Percentiles rank a stretch among this genome's conserved stretches.
Evolutionary conservation across 1,284 basidiomycete genomes (phyloP).

Genomic region (Golubevia sp.): DNA sequence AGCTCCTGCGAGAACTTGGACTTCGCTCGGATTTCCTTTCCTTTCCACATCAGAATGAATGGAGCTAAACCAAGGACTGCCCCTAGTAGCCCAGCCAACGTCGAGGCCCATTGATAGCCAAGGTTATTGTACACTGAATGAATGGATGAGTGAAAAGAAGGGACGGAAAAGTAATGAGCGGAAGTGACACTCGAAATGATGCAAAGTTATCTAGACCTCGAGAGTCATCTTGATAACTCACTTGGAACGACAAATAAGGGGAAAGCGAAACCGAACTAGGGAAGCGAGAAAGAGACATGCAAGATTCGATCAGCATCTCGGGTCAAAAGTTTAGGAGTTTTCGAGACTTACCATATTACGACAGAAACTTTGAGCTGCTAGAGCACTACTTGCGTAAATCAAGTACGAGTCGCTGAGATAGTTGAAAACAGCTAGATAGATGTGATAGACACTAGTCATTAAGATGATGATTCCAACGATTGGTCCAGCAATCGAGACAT

Average conservation of each 20-base stretch:
- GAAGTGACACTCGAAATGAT: too few relatives aligned
- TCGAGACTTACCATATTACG: conserved; percentile 23
- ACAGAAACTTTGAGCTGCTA: conserved; percentile 43
- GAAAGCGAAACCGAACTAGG: conserved; percentile 25
- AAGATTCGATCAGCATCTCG: too few relatives aligned
- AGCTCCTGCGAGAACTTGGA: conserved; percentile 33
- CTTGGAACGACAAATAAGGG: conserved; percentile 24
- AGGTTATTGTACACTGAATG: conserved; percentile 21
- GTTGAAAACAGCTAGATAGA: conserved; percentile 23
- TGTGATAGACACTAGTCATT: conserved; percentile 21
- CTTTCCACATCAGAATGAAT: conserved; percentile 30
- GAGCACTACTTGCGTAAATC: conserved; percentile 26
- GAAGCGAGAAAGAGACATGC: too few relatives aligned
- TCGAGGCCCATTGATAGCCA: conserved; percentile 40
- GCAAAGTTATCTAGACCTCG: too few relatives aligned
- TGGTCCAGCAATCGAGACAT: background rate
- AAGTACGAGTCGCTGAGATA: conserved; percentile 11
- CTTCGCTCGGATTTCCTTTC: conserved; percentile 25
- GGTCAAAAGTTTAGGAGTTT: too few relatives aligned
- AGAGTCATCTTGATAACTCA: too few relatives aligned
- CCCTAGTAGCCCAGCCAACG: conserved; percentile 25
- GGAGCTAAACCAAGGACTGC: conserved; percentile 27
- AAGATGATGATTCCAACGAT: conserved; percentile 25
- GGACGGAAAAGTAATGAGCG: too few relatives aligned
- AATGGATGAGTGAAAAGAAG: too few relatives aligned